phyloP scores from a whole-genome alignment of 78 protist genomes.

The Dictyostelium capitatum region DNA sequence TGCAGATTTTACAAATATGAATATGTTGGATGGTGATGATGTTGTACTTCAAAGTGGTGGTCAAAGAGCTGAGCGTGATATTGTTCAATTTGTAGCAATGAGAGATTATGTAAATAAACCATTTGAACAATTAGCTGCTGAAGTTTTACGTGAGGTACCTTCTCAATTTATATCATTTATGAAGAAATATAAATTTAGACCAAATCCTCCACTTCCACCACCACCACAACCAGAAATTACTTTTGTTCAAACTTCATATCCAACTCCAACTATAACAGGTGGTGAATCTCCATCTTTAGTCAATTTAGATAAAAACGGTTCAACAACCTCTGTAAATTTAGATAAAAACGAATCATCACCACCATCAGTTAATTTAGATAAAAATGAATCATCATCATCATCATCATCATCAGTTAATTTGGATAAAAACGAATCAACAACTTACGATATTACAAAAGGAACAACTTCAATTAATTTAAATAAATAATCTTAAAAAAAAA shows the following conservation, averaged over 20 bases:
- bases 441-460: too few species aligned
- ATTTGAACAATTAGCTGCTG: constrained; percentile 50
- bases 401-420: background rate
- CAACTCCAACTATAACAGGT: background rate
- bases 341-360: background rate
- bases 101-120: constrained; percentile 27
- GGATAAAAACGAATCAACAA: background rate
- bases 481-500: too few species aligned
- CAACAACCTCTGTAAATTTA: background rate
- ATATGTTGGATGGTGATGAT: constrained; percentile 89
- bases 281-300: background rate
- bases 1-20: constrained; percentile 86
- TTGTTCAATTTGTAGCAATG: constrained; percentile 92
- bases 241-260: background rate
- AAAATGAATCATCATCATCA: background rate
- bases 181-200: constrained; percentile 20
- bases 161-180: constrained; percentile 32
- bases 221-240: constrained; percentile 8
- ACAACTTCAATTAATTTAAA: background rate
- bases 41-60: background rate
- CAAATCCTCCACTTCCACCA: constrained; percentile 65
- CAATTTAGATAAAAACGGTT: too few species aligned
- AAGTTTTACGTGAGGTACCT: constrained; percentile 77
- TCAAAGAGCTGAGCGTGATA: constrained; percentile 81
- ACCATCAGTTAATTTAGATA: background rate